phyloP scores from a whole-genome alignment of 2,329 filamentous ascomycete species.

The Aspergillus spinulosporus region DNA sequence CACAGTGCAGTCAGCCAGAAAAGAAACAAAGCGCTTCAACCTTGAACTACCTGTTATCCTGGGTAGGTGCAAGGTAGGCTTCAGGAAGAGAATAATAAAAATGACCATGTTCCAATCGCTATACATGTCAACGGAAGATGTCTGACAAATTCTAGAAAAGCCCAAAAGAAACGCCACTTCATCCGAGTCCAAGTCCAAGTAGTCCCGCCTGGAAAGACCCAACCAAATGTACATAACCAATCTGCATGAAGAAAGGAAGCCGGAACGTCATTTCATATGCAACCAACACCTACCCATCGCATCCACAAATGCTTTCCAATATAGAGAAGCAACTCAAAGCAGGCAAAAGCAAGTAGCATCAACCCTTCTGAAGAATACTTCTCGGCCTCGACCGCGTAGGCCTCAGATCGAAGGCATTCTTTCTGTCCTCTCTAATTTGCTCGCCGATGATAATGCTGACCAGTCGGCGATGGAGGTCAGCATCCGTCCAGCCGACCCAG shows the following conservation, averaged over 20 bases:
- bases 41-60: too few species aligned
- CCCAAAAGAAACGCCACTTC: slow-evolving; percentile 8
- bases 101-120: slow-evolving; percentile 12
- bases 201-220: slow-evolving; percentile 18
- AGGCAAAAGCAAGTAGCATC: neutral
- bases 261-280: slow-evolving; percentile 8
- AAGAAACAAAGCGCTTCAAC: neutral
- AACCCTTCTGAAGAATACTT: slow-evolving; percentile 7
- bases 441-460: slow-evolving; percentile 51
- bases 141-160: slow-evolving; percentile 10
- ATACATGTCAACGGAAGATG: slow-evolving; percentile 13
- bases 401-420: slow-evolving; percentile 25
- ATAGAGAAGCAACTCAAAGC: neutral
- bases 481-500: slow-evolving; percentile 45
- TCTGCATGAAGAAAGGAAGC: slow-evolving; percentile 7
- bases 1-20: neutral
- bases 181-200: slow-evolving; percentile 15
- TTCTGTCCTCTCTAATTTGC: slow-evolving; percentile 44
- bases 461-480: slow-evolving; percentile 45
- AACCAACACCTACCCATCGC: neutral
- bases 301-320: neutral
- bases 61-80: neutral
- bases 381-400: slow-evolving; percentile 1
- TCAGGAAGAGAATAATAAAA: neutral
- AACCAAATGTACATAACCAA: slow-evolving; percentile 13